These are phyloP conservation scores for Pseudogymnoascus sp. DNA, from an alignment of 2,329 filamentous ascomycete genomes.

Conservation along the genomic window DNA sequence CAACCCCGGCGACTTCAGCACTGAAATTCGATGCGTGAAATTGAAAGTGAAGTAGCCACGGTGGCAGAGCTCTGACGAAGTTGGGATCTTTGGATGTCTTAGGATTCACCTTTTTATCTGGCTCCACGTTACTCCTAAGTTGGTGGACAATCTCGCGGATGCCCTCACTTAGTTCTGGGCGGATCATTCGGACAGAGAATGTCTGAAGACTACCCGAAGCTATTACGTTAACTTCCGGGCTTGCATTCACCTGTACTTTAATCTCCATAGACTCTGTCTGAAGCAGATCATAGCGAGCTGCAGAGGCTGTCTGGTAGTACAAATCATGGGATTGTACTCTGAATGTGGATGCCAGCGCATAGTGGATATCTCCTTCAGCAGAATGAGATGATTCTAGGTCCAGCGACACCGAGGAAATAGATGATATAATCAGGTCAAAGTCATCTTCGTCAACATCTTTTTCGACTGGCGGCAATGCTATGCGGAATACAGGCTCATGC, in stretches of 20 bases:
- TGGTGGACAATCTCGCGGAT: constrained; percentile 86
- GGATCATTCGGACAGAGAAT: constrained; percentile 80
- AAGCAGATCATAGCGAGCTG: constrained; percentile 77
- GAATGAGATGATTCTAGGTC: constrained; percentile 97
- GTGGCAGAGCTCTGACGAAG: constrained; percentile 69
- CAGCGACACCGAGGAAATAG: constrained; percentile 85
- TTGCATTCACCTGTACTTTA: constrained; percentile 75
- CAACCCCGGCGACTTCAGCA: constrained; percentile 82
- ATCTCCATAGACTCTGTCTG: constrained; percentile 83
- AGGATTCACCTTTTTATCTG: constrained; percentile 48
- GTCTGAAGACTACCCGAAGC: constrained; percentile 75
- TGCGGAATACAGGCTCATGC: constrained; percentile 89
- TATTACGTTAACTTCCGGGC: constrained; percentile 77
- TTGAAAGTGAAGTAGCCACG: constrained; percentile 77
- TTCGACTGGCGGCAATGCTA: constrained; percentile 75
- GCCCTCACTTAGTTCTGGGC: constrained; percentile 87
- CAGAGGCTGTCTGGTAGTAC: constrained; percentile 86
- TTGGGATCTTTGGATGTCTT: constrained; percentile 50
- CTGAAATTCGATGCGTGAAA: constrained; percentile 85
- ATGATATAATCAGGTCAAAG: constrained; percentile 91
- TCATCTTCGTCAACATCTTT: constrained; percentile 62
- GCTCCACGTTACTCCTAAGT: constrained; percentile 62
- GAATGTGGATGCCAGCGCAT: constrained; percentile 75
- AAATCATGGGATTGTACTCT: constrained; percentile 79
- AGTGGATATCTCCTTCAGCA: constrained; percentile 73